A percentile compares a stretch with the other conserved stretches of the same genome.
Conservation (phyloP, 1,284 basidiomycete genomes). For the Trichosporon ovoides region DNA sequence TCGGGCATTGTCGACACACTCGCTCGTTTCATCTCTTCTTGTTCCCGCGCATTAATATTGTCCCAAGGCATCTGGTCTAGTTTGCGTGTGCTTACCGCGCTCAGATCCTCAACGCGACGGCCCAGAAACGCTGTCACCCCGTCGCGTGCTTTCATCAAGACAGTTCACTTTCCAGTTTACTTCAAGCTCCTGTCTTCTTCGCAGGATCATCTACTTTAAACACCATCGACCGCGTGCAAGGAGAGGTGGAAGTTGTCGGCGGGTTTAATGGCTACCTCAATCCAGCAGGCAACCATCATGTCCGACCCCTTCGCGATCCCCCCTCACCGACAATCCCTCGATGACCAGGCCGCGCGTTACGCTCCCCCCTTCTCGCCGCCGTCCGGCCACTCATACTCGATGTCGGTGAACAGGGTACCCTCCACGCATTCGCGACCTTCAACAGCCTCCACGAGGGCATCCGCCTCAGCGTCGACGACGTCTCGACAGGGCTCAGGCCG, state of each 20-base stretch:
- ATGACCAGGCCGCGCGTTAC: slow-evolving; percentile 14
- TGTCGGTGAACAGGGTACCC: slow-evolving; percentile 2
- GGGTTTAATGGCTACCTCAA: slow-evolving; percentile 12
- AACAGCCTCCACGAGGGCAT: slow-evolving; percentile 18
- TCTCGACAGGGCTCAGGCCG: slow-evolving; percentile 11
- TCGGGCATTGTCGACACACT: neutral
- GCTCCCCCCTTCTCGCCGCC: slow-evolving; percentile 16
- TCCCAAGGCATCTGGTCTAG: neutral
- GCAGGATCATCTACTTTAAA: neutral
- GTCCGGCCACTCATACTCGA: neutral
- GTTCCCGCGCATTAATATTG: neutral
- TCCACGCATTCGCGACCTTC: slow-evolving; percentile 16
- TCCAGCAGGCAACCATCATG: slow-evolving; percentile 16
- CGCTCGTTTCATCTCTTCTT: neutral
- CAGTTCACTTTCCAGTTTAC: neutral
- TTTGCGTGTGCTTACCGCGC: slow-evolving; percentile 1
- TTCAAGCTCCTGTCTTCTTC: neutral
- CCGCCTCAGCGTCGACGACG: slow-evolving; percentile 12
- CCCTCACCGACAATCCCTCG: slow-evolving; percentile 13
- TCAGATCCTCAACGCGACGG: neutral
- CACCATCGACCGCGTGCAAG: neutral
- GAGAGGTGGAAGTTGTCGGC: neutral
- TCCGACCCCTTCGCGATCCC: slow-evolving; percentile 22
- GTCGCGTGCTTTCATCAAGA: neutral
- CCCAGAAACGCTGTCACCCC: neutral